Base-by-base conservation (phyloP, 495 filamentous ascomycete species). In the Mycothermus thermophilus region DNA sequence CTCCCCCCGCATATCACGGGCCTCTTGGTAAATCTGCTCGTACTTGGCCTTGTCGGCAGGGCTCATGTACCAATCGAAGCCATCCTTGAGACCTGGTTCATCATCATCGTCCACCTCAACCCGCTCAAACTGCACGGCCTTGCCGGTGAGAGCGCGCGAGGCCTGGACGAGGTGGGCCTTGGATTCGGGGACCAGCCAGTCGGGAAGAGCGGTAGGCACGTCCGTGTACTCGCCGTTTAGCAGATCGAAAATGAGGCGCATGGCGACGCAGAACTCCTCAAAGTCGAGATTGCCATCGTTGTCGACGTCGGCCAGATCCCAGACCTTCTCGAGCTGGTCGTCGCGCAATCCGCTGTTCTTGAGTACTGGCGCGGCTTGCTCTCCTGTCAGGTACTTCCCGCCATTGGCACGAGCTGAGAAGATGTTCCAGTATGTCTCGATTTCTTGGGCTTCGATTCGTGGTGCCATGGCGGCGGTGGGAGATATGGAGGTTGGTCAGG, bases 51-150 rank as follows among this genome's bases (percentile, higher is more conserved):
- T 88, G 54, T 96, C 86, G 26, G 65, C 58, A 1, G 90, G 90
- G 40, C 73, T 81, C 86, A 97, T 96, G 60, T 97, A 97, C 90
- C 90, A 97, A 57, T 97, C 90, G 58, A 97, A 97, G 1, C 87
- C 86, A 59, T 93, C 83, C 53, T 90, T 93, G 35, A 97, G 60
- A 5, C 90, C 84, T 4, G 74, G 72, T 14, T 72, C 73, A 50
- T 87, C 84, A 42, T 83, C 79, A 41, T 86, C 80, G 77, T 87
- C 81, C 38, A 76, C 69, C 29, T 75, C 64, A 42, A 83, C 69
- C 38, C 74, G 71, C 58, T 94, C 85, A 58, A 95, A 93, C 41
- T 79, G 71, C 22, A 77, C 70, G 37, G 76, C 79, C 26, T 74
- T 69, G 35, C 72, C 75, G 25, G 75, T 80, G 35, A 97, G 64